phyloP scores from a whole-genome alignment of 2,329 filamentous ascomycete genomes.

The Calonectria pseudoturangicola region DNA sequence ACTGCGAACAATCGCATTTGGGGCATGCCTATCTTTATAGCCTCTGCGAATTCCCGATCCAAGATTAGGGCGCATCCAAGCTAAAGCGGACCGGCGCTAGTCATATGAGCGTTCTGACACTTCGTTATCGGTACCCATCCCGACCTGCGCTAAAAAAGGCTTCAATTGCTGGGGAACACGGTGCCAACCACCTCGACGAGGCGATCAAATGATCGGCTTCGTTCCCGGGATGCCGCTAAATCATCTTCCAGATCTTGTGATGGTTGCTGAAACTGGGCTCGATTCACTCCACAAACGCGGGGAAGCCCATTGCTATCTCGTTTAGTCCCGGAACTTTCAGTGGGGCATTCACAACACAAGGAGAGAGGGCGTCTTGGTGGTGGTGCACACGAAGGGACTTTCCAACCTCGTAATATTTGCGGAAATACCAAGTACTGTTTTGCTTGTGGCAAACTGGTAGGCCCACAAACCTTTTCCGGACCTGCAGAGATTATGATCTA shows the following conservation, averaged over 20 bases:
- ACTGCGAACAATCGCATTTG: conserved; percentile 2
- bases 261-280: conserved; percentile 12
- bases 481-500: conserved; percentile 3
- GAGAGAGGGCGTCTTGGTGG: too few species aligned
- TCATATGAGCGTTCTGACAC: conserved; percentile 14
- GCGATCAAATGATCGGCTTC: conserved; percentile 27
- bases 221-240: conserved; percentile 15
- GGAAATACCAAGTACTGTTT: too few species aligned
- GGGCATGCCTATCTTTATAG: conserved; percentile 20
- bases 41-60: neutral
- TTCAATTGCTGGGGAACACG: neutral
- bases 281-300: conserved; percentile 16
- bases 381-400: too few species aligned
- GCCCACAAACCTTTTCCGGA: too few species aligned
- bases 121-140: conserved; percentile 21
- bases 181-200: neutral
- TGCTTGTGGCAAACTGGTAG: too few species aligned
- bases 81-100: conserved; percentile 9
- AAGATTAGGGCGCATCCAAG: conserved; percentile 8
- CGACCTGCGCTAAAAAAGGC: conserved; percentile 1
- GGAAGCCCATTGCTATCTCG: conserved; percentile 11
- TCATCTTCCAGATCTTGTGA: neutral
- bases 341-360: too few species aligned
- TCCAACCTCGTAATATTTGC: too few species aligned
- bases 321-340: too few species aligned